Conservation (phyloP, 2,329 filamentous ascomycete species). For the Ophiostoma sp. region DNA sequence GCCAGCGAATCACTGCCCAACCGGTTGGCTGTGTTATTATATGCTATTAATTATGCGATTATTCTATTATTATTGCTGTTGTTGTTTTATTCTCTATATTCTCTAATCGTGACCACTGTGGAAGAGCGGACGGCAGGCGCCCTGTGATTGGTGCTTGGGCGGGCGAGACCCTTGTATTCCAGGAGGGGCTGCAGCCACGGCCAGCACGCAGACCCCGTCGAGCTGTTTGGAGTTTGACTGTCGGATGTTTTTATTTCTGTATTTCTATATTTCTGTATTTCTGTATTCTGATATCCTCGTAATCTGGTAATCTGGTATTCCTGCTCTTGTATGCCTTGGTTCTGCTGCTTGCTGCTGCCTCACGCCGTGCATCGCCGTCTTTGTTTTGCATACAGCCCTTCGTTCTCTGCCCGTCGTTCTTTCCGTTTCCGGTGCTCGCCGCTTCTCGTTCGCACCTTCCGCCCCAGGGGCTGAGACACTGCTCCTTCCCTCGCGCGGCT, state of each 20-base stretch:
- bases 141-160: no score
- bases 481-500: not conserved
- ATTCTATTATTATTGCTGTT: not conserved
- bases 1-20: slow-evolving; percentile 8
- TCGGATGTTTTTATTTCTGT: no score
- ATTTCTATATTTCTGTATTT: no score
- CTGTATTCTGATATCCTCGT: no score
- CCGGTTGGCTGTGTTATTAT: not conserved
- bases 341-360: not conserved
- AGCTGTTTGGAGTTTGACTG: no score
- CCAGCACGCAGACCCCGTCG: no score
- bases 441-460: not conserved
- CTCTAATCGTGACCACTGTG: no score
- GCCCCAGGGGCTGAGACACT: not conserved
- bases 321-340: not conserved
- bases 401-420: not conserved
- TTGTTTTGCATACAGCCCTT: not conserved
- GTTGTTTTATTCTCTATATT: not conserved
- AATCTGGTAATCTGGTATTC: no score
- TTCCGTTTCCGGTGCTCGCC: not conserved
- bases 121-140: no score
- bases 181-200: no score
- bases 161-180: no score
- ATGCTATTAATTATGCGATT: not conserved
- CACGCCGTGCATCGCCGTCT: not conserved